Percentiles rank a stretch among this genome's conserved stretches.
phyloP scores from a whole-genome alignment of 2,329 filamentous ascomycete genomes.

The Neurospora crassa region DNA sequence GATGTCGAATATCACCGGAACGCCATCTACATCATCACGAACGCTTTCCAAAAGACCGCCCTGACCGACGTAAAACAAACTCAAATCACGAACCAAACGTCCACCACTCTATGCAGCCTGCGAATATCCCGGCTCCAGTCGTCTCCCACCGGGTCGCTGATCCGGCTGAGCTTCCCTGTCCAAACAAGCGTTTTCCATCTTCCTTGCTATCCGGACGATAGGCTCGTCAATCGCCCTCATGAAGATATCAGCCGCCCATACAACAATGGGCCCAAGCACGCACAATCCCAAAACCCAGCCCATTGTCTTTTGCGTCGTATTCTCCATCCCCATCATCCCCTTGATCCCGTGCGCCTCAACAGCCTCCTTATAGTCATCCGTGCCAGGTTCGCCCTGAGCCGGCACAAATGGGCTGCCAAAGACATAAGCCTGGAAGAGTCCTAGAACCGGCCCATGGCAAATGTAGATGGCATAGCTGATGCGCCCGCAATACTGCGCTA shows the following conservation, averaged over 20 bases:
- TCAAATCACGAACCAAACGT: background rate
- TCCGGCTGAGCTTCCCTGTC: slow-evolving; percentile 13
- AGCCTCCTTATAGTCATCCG: slow-evolving; percentile 14
- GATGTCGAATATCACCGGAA: background rate
- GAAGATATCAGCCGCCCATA: slow-evolving; percentile 51
- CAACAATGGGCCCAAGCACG: slow-evolving; percentile 25
- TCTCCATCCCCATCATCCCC: slow-evolving; percentile 24
- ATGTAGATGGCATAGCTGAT: slow-evolving; percentile 51
- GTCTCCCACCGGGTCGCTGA: slow-evolving; percentile 1
- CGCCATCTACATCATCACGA: background rate
- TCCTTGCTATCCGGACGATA: slow-evolving; percentile 21
- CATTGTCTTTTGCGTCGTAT: slow-evolving; percentile 20
- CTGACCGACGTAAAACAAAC: background rate
- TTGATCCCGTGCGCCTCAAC: slow-evolving; percentile 21
- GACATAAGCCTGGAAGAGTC: slow-evolving; percentile 24
- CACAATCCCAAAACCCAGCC: slow-evolving; percentile 30
- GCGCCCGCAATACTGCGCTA: slow-evolving; percentile 45
- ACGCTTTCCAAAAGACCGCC: background rate
- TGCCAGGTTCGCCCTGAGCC: slow-evolving; percentile 14
- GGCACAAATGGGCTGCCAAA: slow-evolving; percentile 20
- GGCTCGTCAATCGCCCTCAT: slow-evolving; percentile 46
- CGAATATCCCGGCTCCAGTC: slow-evolving; percentile 14
- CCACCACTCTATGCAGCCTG: slow-evolving; percentile 11
- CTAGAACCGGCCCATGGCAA: slow-evolving; percentile 43
- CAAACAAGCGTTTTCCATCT: slow-evolving; percentile 19